A percentile compares a stretch with the other conserved stretches of the same genome.
These are phyloP conservation scores for Didymella segeticola DNA, from an alignment of 2,329 filamentous ascomycete genomes.

Conservation along the genomic window DNA sequence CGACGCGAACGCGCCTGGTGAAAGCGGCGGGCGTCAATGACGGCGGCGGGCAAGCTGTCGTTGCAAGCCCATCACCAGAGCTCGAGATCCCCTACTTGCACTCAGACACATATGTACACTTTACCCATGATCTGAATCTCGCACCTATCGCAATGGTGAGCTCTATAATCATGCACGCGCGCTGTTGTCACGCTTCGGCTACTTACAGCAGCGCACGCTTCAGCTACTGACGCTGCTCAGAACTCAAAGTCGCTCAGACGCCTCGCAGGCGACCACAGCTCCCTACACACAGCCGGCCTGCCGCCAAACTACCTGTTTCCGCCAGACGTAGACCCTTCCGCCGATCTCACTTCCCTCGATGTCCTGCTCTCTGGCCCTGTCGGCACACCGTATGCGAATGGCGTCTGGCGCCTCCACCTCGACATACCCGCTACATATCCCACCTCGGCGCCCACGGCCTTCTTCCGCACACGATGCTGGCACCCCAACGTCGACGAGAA, in stretches of 20 bases:
- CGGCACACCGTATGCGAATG: constrained; percentile 65
- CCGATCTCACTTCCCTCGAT: constrained; percentile 65
- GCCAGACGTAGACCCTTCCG: constrained; percentile 46
- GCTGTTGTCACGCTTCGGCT: background rate
- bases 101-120: background rate
- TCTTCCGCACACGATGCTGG: constrained; percentile 67
- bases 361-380: constrained; percentile 65
- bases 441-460: constrained; percentile 60
- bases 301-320: constrained; percentile 69
- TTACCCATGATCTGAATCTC: background rate
- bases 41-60: background rate
- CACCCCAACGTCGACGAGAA: constrained; percentile 70
- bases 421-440: constrained; percentile 66
- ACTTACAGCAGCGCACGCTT: constrained; percentile 5
- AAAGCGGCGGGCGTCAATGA: background rate
- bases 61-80: background rate
- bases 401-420: constrained; percentile 66
- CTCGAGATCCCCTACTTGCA: background rate
- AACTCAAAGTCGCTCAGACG: constrained; percentile 62
- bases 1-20: constrained; percentile 11
- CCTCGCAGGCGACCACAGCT: constrained; percentile 65
- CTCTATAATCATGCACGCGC: background rate
- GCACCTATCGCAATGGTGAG: constrained; percentile 19
- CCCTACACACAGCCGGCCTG: constrained; percentile 61
- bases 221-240: constrained; percentile 34